phyloP scores from a whole-genome alignment of 441 rosid species.

The Populus trichocarpa region DNA sequence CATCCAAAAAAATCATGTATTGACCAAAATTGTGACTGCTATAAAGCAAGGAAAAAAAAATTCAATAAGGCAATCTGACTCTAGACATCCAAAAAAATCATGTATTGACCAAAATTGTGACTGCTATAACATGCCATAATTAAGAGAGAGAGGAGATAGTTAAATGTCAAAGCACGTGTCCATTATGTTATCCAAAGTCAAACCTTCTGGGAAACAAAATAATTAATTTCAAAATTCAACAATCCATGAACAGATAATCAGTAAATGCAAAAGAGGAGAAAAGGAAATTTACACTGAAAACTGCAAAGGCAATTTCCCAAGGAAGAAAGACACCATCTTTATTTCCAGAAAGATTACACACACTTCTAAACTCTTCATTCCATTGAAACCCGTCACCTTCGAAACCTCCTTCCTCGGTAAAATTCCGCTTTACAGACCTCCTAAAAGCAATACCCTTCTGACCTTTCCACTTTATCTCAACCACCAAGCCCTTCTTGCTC shows the following conservation, averaged over 20 bases:
- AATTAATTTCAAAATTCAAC: not conserved
- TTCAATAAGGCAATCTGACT: not conserved
- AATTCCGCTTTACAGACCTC: conserved; percentile 31
- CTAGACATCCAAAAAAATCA: too few species aligned
- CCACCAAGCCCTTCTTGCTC: conserved; percentile 37
- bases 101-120: too few species aligned
- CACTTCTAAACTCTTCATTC: conserved; percentile 55
- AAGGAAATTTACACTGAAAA: conserved; percentile 41
- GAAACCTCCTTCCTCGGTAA: conserved; percentile 45
- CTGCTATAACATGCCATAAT: not conserved
- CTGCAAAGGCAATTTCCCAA: conserved; percentile 47
- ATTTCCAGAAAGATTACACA: conserved; percentile 42
- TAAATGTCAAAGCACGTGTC: not conserved
- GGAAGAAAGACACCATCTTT: conserved; percentile 45
- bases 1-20: too few species aligned
- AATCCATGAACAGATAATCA: not conserved
- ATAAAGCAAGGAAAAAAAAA: not conserved
- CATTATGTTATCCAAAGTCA: not conserved
- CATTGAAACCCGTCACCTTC: conserved; percentile 51
- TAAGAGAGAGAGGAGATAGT: not conserved
- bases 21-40: not conserved
- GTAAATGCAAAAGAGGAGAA: not conserved
- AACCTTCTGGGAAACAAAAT: not conserved
- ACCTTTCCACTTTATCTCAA: conserved; percentile 63
- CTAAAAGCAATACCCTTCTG: conserved; percentile 31